Evolutionary conservation across 192 early-diverging fungal genomes (phyloP).

Genomic region (Allomyces arbusculus): DNA sequence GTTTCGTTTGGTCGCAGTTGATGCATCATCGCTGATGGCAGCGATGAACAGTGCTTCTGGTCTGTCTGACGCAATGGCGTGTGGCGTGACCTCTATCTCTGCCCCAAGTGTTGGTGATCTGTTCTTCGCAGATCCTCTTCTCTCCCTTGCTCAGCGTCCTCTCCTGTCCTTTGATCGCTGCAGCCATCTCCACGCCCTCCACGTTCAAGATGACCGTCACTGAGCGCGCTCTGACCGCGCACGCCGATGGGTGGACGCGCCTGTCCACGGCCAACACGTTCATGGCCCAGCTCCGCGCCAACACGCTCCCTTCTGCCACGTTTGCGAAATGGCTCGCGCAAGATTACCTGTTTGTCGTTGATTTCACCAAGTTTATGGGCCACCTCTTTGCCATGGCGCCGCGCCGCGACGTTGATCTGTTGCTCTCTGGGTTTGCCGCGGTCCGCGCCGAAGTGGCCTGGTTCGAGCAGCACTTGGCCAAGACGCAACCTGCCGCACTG

Average conservation of each 20-base stretch:
- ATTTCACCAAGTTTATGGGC: background rate
- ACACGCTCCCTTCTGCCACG: background rate
- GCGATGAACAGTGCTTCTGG: no score
- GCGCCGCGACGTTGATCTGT: background rate
- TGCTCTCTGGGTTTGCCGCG: background rate
- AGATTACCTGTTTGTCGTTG: background rate
- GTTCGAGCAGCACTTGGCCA: background rate
- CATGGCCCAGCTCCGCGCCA: background rate
- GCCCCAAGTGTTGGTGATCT: background rate
- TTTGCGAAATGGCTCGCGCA: background rate
- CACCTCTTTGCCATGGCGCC: background rate
- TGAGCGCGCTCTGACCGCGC: background rate
- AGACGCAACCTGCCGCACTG: no score
- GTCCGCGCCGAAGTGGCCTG: background rate
- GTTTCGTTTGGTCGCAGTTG: no score
- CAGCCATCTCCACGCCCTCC: no score
- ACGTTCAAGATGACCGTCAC: background rate
- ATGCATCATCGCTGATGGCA: no score
- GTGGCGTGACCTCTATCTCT: background rate
- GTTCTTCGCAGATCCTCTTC: background rate
- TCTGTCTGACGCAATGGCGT: background rate
- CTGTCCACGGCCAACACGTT: background rate
- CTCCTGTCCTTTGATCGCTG: no score
- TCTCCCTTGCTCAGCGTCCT: background rate
- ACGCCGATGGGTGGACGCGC: background rate